These are phyloP conservation scores for Vigna trinervia DNA, from an alignment of 306 rosid species.

Conservation along the genomic window DNA sequence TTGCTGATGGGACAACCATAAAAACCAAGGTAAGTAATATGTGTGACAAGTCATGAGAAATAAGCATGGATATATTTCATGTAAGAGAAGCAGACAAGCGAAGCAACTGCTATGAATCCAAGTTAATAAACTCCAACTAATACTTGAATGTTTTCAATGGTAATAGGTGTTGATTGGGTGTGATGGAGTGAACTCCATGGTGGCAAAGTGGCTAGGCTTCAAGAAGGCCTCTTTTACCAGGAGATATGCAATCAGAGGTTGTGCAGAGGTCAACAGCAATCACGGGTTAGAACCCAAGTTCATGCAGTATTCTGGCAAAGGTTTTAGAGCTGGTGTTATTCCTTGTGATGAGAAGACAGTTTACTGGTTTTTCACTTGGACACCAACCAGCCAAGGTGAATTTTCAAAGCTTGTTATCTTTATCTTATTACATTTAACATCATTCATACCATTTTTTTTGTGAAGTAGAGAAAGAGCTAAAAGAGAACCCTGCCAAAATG, in stretches of 20 bases:
- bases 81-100: background rate
- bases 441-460: background rate
- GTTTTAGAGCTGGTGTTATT: slow-evolving; percentile 57
- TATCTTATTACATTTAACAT: no score
- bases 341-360: slow-evolving; percentile 57
- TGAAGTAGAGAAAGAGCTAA: slow-evolving; percentile 54
- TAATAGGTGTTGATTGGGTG: slow-evolving; percentile 73
- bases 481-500: slow-evolving; percentile 48
- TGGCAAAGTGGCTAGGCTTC: slow-evolving; percentile 76
- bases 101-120: background rate
- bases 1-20: slow-evolving; percentile 65
- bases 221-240: slow-evolving; percentile 53
- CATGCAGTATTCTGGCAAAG: slow-evolving; percentile 62
- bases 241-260: slow-evolving; percentile 69
- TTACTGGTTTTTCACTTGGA: slow-evolving; percentile 74
- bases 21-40: slow-evolving; percentile 61
- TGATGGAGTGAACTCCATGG: slow-evolving; percentile 88
- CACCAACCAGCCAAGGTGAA: slow-evolving; percentile 64
- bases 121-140: background rate
- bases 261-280: slow-evolving; percentile 18
- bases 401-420: background rate
- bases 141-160: slow-evolving; percentile 3
- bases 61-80: background rate
- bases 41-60: background rate
- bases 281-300: slow-evolving; percentile 53